Evolutionary conservation across 257 asterid species (phyloP), one percentile per base, ranked within the genome.

Genomic region (Solanum medicagineum): DNA sequence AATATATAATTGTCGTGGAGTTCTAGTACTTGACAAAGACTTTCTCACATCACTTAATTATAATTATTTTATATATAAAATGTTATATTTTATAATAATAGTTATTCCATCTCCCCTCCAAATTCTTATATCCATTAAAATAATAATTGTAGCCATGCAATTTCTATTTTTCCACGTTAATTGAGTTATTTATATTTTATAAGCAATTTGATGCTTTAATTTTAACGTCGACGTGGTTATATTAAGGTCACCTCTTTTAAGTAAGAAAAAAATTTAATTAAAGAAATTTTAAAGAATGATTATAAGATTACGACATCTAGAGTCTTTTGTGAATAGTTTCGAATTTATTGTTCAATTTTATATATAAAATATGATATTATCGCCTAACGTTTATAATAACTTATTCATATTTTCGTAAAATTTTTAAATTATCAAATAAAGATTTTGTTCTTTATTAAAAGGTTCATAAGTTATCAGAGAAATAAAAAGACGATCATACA

Each of bases 151-250:
- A 42, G 54, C 17, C 84, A 47, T 57, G 32, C 10, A 63, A 24
- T 24, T 24, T 63, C 70, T 24, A 24, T 63, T 12, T 63, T 63
- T 24, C 42, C 42, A 32, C 36, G 36, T 32, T 32, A 32, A 32
- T 3, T 32, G 36, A 32, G 36, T 32, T 32, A 9, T n/a, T 70
- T 42, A 69, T 40, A 69, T 69, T 40, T 26, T 24, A n/a, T 83
- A 5, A 20, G 68, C 22, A 69, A 69, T 65, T 24, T 65, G 69
- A 49, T 57, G 85, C 57, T 88, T 86, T 54, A 84, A 54, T 84
- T 53, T 85, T 77, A 80, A 86, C 20, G 32, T 42, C 20, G 70
- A 90, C 91, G 93, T 89, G 91, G 91, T 83, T 57, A 26, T 54
- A 65, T 79, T 84, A 51, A 79, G 62, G 75, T 85, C 89, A 83